Conservation (phyloP, 2,329 filamentous ascomycete genomes). For the Nannizziopsis barbatae region DNA sequence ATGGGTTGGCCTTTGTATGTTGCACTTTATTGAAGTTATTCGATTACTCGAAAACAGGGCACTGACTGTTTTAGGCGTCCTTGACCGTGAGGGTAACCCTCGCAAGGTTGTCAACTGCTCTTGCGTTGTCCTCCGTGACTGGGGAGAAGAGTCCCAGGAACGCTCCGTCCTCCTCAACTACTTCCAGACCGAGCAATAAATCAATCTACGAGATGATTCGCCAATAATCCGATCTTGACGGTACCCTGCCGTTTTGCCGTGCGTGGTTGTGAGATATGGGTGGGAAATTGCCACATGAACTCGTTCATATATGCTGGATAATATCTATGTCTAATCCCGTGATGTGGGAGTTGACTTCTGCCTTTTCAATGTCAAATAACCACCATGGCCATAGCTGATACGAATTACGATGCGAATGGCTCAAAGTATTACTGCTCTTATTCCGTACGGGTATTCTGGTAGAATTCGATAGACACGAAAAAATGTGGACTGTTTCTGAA, state of each 20-base stretch:
- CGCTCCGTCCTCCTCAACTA: constrained; percentile 99
- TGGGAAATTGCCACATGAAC: too few relatives aligned
- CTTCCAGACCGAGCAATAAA: constrained; percentile 67
- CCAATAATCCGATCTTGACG: neutral
- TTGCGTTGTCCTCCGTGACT: constrained; percentile 98
- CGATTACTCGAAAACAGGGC: constrained; percentile 14
- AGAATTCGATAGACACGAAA: too few relatives aligned
- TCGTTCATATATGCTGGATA: neutral
- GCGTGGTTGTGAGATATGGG: too few relatives aligned
- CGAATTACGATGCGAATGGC: neutral
- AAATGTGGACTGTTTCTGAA: too few relatives aligned
- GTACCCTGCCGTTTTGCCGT: too few relatives aligned
- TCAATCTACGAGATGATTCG: neutral
- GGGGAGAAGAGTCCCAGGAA: constrained; percentile 99
- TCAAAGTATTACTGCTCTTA: neutral
- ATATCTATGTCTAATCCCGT: neutral
- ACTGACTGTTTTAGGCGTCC: constrained; percentile 56
- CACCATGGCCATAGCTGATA: neutral
- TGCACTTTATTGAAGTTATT: constrained; percentile 25
- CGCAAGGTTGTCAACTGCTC: constrained; percentile 99
- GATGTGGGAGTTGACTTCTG: neutral
- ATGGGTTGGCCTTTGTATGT: constrained; percentile 97
- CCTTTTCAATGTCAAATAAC: neutral
- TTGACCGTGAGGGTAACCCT: constrained; percentile 98
- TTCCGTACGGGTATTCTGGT: too few relatives aligned